These are phyloP conservation scores for Pleurotus sapidus DNA, from an alignment of 768 basidiomycete species.

Conservation along the genomic window DNA sequence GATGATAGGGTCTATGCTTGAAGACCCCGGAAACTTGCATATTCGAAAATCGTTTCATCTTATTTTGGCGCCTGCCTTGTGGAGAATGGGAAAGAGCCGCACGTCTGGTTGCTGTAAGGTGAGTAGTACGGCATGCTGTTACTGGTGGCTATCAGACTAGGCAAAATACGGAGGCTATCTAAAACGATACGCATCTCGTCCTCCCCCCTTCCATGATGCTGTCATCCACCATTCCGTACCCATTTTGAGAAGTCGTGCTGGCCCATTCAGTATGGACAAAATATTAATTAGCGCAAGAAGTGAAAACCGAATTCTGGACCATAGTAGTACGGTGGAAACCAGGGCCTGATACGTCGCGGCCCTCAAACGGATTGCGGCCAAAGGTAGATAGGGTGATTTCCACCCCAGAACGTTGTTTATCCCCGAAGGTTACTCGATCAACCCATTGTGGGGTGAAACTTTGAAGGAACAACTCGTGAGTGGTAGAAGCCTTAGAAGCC, in stretches of 20 bases:
- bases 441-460: slow-evolving; percentile 2
- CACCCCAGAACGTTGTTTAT: slow-evolving; percentile 8
- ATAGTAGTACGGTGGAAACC: not conserved
- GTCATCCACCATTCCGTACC: not conserved
- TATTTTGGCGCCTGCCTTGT: slow-evolving; percentile 7
- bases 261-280: not conserved
- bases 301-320: not conserved
- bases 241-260: not conserved
- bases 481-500: too few relatives aligned
- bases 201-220: not conserved
- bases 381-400: not conserved
- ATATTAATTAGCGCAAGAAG: not conserved
- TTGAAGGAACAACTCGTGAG: not conserved
- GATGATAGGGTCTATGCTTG: slow-evolving; percentile 1
- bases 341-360: not conserved
- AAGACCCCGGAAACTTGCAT: not conserved
- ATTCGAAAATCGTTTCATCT: not conserved
- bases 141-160: slow-evolving; percentile 6
- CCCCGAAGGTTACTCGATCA: slow-evolving; percentile 4
- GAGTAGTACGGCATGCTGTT: slow-evolving; percentile 4
- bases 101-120: slow-evolving; percentile 2
- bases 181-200: not conserved
- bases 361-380: not conserved
- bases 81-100: slow-evolving; percentile 7
- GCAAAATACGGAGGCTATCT: not conserved